A percentile compares a stretch with the other conserved stretches of the same genome.
Conservation (phyloP, 768 basidiomycete species). For the Grammothele lineata region DNA sequence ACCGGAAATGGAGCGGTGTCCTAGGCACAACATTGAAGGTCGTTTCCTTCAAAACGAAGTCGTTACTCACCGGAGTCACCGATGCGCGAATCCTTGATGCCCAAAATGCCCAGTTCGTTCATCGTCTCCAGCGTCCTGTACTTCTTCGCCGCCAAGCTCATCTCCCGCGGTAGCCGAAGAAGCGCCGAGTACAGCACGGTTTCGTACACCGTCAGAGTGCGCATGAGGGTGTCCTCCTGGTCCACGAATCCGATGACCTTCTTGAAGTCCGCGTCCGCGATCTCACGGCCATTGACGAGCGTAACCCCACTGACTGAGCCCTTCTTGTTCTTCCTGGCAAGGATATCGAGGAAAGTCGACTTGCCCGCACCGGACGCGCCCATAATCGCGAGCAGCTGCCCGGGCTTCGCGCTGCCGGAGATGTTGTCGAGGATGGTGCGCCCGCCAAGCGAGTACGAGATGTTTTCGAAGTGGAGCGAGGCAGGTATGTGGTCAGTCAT, state of each 20-base stretch:
- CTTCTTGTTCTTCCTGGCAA: constrained; percentile 85
- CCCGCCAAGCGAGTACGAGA: constrained; percentile 72
- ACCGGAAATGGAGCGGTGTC: constrained; percentile 88
- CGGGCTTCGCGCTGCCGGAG: constrained; percentile 80
- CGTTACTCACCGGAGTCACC: constrained; percentile 80
- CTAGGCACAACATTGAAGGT: no score
- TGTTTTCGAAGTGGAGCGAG: constrained; percentile 81
- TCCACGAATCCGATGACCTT: constrained; percentile 93
- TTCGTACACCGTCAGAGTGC: constrained; percentile 96
- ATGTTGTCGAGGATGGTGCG: constrained; percentile 75
- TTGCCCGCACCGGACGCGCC: constrained; percentile 96
- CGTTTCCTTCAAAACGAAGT: no score
- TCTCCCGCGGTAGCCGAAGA: constrained; percentile 85
- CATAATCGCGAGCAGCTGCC: constrained; percentile 94
- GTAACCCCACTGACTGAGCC: constrained; percentile 72
- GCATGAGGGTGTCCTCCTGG: constrained; percentile 97
- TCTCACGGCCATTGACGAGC: constrained; percentile 81
- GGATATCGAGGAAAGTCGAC: constrained; percentile 93
- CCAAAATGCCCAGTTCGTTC: constrained; percentile 90
- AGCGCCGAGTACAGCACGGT: constrained; percentile 93
- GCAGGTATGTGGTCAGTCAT: constrained; percentile 96
- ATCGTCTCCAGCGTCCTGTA: constrained; percentile 92
- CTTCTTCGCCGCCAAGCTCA: constrained; percentile 95
- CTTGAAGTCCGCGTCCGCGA: constrained; percentile 71
- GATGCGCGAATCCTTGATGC: constrained; percentile 86